A percentile compares a stretch with the other conserved stretches of the same genome.
Conservation (phyloP, 805 yeast species). For the Priceomyces castillae region DNA sequence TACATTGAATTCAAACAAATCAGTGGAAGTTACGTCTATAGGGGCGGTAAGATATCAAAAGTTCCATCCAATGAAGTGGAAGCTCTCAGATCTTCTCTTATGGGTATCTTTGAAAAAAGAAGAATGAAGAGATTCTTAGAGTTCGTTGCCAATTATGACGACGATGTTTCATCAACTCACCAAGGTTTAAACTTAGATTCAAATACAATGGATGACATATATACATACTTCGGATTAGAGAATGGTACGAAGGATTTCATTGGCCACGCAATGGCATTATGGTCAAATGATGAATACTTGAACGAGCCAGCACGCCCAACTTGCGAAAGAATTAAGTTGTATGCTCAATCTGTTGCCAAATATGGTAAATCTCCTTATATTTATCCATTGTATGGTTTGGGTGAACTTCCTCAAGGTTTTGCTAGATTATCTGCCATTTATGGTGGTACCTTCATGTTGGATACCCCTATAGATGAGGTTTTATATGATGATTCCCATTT, state of each 20-base stretch:
- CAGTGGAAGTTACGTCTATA: slow-evolving; percentile 91
- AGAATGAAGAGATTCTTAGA: slow-evolving; percentile 91
- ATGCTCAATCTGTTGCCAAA: slow-evolving; percentile 86
- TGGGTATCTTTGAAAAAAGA: slow-evolving; percentile 96
- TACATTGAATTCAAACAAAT: slow-evolving; percentile 96
- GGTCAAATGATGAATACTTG: slow-evolving; percentile 89
- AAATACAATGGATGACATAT: slow-evolving; percentile 89
- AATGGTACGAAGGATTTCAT: slow-evolving; percentile 92
- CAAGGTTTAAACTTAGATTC: slow-evolving; percentile 82
- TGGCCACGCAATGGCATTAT: slow-evolving; percentile 98
- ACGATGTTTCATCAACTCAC: slow-evolving; percentile 75
- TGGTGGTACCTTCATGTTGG: slow-evolving; percentile 98
- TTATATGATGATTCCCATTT: slow-evolving; percentile 67
- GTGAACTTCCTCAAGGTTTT: slow-evolving; percentile 98
- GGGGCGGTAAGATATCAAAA: slow-evolving; percentile 86
- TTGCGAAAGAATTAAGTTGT: slow-evolving; percentile 78
- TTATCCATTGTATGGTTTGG: slow-evolving; percentile 93
- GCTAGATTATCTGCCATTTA: slow-evolving; percentile 95
- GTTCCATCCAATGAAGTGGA: slow-evolving; percentile 92
- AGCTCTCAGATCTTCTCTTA: slow-evolving; percentile 85
- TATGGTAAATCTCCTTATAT: slow-evolving; percentile 96
- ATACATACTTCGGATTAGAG: slow-evolving; percentile 84
- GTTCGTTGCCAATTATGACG: slow-evolving; percentile 78
- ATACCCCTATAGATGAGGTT: slow-evolving; percentile 90
- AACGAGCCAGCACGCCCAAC: slow-evolving; percentile 89